Conservation (phyloP, 2,329 filamentous ascomycete species). For the Pseudocercospora pini-densiflorae region DNA sequence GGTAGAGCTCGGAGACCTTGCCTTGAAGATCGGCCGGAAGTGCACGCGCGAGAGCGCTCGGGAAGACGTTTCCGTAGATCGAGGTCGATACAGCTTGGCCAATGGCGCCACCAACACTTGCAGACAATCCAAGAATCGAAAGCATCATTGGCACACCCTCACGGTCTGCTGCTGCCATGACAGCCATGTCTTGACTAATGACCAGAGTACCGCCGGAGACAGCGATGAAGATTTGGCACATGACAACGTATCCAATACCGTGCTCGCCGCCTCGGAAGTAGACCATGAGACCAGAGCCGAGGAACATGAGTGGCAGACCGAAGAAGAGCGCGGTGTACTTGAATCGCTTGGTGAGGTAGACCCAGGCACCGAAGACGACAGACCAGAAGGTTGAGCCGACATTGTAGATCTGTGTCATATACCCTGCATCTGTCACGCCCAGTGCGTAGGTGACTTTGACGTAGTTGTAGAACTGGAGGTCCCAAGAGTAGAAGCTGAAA, state of each 20-base stretch:
- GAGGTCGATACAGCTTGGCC: conserved; percentile 32
- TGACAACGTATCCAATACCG: conserved; percentile 56
- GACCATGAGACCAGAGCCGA: conserved; percentile 42
- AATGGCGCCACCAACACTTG: conserved; percentile 36
- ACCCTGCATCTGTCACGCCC: conserved; percentile 31
- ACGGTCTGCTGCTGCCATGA: conserved; percentile 51
- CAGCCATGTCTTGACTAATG: conserved; percentile 61
- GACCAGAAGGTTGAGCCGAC: conserved; percentile 50
- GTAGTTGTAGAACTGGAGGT: conserved; percentile 50
- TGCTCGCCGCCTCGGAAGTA: conserved; percentile 43
- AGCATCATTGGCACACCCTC: conserved; percentile 43
- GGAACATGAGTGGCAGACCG: conserved; percentile 42
- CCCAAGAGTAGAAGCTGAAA: conserved; percentile 52
- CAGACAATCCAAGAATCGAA: conserved; percentile 41
- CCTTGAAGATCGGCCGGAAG: conserved; percentile 23
- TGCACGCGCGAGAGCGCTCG: conserved; percentile 17
- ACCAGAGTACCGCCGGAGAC: conserved; percentile 59
- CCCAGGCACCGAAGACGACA: conserved; percentile 53
- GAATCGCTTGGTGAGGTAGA: conserved; percentile 54
- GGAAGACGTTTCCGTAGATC: conserved; percentile 40
- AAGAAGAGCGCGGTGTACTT: conserved; percentile 49
- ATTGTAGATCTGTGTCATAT: conserved; percentile 42
- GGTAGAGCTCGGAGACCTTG: conserved; percentile 40
- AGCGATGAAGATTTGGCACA: conserved; percentile 62
- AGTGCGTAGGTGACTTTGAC: conserved; percentile 54